Conservation (phyloP, 768 basidiomycete genomes). For the Hygrocybe coccinea region DNA sequence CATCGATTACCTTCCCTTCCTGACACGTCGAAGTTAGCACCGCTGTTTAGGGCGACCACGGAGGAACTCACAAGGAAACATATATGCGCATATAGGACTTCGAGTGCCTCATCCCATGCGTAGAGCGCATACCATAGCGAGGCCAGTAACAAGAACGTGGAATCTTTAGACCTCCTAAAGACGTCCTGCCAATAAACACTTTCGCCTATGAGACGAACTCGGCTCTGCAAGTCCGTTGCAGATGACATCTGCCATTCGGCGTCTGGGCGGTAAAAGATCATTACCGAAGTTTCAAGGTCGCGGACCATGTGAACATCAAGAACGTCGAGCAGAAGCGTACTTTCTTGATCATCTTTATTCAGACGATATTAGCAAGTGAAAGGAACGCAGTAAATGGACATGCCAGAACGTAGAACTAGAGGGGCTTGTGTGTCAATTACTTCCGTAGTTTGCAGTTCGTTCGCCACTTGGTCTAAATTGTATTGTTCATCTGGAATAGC, state of each 20-base stretch:
- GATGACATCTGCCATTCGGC: constrained; percentile 30
- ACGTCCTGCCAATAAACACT: constrained; percentile 46
- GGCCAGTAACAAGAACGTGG: constrained; percentile 51
- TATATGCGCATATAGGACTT: constrained; percentile 48
- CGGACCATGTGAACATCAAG: constrained; percentile 57
- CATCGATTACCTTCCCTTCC: constrained; percentile 43
- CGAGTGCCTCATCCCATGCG: constrained; percentile 57
- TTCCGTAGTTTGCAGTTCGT: background rate
- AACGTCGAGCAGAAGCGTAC: constrained; percentile 21
- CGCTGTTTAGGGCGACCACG: background rate
- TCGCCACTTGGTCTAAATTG: background rate
- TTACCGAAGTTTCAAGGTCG: constrained; percentile 31
- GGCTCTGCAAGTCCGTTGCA: constrained; percentile 33
- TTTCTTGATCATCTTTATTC: background rate
- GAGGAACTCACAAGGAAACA: constrained; percentile 37
- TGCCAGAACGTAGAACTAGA: background rate
- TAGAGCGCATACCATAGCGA: constrained; percentile 57
- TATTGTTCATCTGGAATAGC: background rate
- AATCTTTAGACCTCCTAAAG: constrained; percentile 39
- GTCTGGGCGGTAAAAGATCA: constrained; percentile 42
- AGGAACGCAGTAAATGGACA: constrained; percentile 11
- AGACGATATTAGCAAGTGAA: background rate
- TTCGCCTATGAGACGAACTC: constrained; percentile 35
- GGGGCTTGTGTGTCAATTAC: constrained; percentile 8
- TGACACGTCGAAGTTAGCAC: constrained; percentile 15